Evolutionary conservation across 768 basidiomycete genomes (phyloP).

Genomic region (Agaricus blazei): DNA sequence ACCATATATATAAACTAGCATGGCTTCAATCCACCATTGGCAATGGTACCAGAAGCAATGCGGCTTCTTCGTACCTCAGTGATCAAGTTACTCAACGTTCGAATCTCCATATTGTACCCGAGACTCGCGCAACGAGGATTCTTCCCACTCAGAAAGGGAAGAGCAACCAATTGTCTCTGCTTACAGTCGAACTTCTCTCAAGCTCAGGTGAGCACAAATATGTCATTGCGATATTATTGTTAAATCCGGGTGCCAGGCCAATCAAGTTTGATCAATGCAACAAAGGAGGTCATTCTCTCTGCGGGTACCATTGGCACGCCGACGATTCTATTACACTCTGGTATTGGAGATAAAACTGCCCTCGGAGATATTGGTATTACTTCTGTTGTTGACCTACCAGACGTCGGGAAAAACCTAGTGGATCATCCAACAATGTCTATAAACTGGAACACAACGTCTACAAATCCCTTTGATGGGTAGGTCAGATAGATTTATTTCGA

Average conservation of each 20-base stretch:
- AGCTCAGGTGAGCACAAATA: conserved; percentile 3
- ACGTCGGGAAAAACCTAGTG: conserved; percentile 32
- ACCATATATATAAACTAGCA: conserved; percentile 9
- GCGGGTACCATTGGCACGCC: conserved; percentile 34
- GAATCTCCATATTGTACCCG: conserved; percentile 26
- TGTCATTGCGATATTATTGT: not conserved
- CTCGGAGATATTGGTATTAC: conserved; percentile 21
- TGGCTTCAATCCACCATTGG: conserved; percentile 21
- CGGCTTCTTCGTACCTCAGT: conserved; percentile 20
- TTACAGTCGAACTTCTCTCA: conserved; percentile 8
- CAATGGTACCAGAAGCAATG: conserved; percentile 18
- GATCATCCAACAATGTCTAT: conserved; percentile 26
- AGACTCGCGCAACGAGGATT: conserved; percentile 21
- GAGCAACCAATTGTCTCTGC: not conserved
- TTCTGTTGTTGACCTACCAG: conserved; percentile 24
- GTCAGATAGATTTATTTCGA: not conserved
- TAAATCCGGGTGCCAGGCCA: not conserved
- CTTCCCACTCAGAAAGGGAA: not conserved
- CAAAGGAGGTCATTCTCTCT: conserved; percentile 49
- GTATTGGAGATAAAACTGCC: conserved; percentile 25
- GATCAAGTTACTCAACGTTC: conserved; percentile 15
- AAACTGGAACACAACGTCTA: conserved; percentile 21
- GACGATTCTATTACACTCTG: conserved; percentile 29
- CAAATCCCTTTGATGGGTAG: conserved; percentile 21
- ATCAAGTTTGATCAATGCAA: conserved; percentile 23